Percentiles rank a stretch among this genome's conserved stretches.
Evolutionary conservation across 352 stramenopile genomes (phyloP).

Genomic region (Pythium brassicae): DNA sequence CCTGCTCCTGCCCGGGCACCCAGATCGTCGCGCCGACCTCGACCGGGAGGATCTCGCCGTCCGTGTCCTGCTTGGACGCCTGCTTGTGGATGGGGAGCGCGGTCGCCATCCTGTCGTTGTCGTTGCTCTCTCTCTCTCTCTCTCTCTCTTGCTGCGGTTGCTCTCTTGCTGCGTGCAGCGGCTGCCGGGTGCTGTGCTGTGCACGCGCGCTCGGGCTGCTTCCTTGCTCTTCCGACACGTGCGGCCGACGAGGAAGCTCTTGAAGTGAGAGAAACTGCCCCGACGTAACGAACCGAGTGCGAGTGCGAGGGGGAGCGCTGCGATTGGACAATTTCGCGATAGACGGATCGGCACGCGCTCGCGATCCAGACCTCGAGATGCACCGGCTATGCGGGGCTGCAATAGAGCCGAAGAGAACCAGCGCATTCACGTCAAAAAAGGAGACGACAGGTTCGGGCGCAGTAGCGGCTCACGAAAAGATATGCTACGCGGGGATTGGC

Average conservation of each 20-base stretch:
- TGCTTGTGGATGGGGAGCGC: conserved; percentile 65
- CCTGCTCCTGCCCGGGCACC: conserved; percentile 63
- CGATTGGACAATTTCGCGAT: not conserved
- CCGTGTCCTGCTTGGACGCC: conserved; percentile 59
- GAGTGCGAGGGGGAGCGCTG: not conserved
- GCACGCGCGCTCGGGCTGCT: not conserved
- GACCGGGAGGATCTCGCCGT: conserved; percentile 70
- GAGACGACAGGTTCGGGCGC: not conserved
- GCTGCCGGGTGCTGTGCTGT: not conserved
- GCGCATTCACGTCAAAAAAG: not conserved
- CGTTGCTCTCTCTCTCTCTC: not conserved
- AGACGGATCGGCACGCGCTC: conserved; percentile 1
- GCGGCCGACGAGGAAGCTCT: not conserved
- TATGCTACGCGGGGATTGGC: too few species aligned
- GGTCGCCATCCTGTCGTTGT: conserved; percentile 43
- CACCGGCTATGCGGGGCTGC: not conserved
- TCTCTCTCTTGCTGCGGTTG: conserved; percentile 1
- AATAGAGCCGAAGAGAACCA: not conserved
- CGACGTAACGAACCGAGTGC: not conserved
- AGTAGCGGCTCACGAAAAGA: too few species aligned
- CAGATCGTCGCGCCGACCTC: conserved; percentile 69
- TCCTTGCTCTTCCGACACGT: not conserved
- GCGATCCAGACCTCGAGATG: not conserved
- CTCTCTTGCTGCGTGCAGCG: not conserved
- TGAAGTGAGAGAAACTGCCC: not conserved